Evolutionary conservation across 2,329 filamentous ascomycete species (phyloP), one percentile per base, ranked within the genome.

Genomic region (Colletotrichum tropicale): DNA sequence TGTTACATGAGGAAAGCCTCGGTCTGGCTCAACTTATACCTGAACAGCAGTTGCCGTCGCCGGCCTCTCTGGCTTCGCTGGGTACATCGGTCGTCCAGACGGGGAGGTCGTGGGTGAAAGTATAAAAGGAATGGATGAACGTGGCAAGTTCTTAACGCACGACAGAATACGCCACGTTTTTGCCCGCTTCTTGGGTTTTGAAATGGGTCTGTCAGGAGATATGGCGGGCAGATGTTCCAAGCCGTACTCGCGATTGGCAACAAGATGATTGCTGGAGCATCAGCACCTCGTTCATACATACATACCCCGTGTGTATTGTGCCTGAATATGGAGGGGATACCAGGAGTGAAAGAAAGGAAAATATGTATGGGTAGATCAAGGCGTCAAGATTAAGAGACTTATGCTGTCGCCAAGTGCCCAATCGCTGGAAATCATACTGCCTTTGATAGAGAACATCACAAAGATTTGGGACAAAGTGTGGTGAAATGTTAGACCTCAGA

Each of bases 351-450:
- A 48, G 38, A 18, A 5, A 18, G 36, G 16, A 5, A 10, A 38
- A 43, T 3, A 9, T 4, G 0, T 12, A 12, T 9, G 5, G 38
- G 3, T 10, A 12, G 38, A 48, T 48, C 18, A 6, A 48, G 38
- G 3, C 18, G 38, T 43, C 3, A n/a, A n/a, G 18, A n/a, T 43
- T n/a, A 3, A n/a, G 9, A 2, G 5, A 0, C 10, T n/a, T 10
- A 6, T n/a, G 38, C 9, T 10, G 38, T n/a, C n/a, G n/a, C n/a
- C n/a, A n/a, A n/a, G n/a, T n/a, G n/a, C n/a, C n/a, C n/a, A n/a
- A n/a, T n/a, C n/a, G n/a, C n/a, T n/a, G n/a, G n/a, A n/a, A n/a
- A n/a, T n/a, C n/a, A n/a, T n/a, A n/a, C n/a, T n/a, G n/a, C n/a
- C n/a, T n/a, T n/a, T n/a, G n/a, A n/a, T n/a, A n/a, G n/a, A n/a